These are phyloP conservation scores for Macaranga tanarius DNA, from an alignment of 441 rosid genomes.

Conservation along the genomic window DNA sequence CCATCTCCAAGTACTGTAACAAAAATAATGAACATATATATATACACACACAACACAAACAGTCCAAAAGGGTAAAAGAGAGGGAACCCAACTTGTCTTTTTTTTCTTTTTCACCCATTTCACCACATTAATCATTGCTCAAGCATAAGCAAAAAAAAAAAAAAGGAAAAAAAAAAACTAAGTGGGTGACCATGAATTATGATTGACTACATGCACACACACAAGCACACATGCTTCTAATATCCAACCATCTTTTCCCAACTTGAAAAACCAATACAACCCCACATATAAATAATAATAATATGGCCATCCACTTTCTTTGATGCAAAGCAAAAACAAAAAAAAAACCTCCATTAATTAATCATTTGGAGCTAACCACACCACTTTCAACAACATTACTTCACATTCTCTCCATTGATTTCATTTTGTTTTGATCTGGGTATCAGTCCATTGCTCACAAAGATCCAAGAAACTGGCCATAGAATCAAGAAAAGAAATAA, in stretches of 20 bases:
- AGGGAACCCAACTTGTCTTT: conserved; percentile 3
- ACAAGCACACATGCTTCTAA: conserved; percentile 12
- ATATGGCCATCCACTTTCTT: conserved; percentile 20
- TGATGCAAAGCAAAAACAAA: conserved; percentile 23
- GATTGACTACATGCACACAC: conserved; percentile 19
- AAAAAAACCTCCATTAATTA: conserved; percentile 4
- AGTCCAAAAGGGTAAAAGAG: conserved; percentile 13
- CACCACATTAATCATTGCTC: conserved; percentile 33
- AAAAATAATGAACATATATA: conserved; percentile 18
- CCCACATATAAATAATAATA: not conserved
- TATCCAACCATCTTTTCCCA: conserved; percentile 23
- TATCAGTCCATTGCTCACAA: not conserved
- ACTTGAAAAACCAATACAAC: conserved; percentile 17
- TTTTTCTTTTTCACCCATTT: conserved; percentile 19
- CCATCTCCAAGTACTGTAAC: conserved; percentile 12
- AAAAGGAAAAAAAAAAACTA: conserved; percentile 20
- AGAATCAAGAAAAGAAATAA: not conserved
- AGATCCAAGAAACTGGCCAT: not conserved
- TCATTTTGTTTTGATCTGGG: conserved; percentile 6
- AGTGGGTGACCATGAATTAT: conserved; percentile 34
- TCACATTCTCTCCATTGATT: conserved; percentile 12
- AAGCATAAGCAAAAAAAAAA: conserved; percentile 31
- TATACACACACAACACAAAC: not conserved
- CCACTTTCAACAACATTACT: not conserved
- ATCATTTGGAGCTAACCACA: conserved; percentile 21